Base-by-base conservation (phyloP, 2,329 filamentous ascomycete species). In the Fusarium euwallaceae region DNA sequence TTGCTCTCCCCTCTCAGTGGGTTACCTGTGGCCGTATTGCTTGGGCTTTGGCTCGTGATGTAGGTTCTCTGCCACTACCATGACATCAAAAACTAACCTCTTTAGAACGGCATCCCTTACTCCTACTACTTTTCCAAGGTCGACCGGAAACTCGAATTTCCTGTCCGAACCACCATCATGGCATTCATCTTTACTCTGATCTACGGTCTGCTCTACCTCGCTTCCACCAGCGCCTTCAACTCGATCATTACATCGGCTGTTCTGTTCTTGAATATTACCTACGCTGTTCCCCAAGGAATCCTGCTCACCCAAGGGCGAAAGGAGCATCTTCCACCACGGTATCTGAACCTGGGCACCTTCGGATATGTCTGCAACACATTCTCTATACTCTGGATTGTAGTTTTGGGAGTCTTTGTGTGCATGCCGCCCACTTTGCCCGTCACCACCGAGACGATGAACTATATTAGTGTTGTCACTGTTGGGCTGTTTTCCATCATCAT, bases 161-260 rank as follows among this genome's bases (percentile, higher is more conserved):
- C 61, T 7, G 61, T 63, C 16, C 61, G 61, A 55, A 63, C 61
- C 2, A 64, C 62, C 1, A 41, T 39, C 5, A 39, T 59, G 32
- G 55, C 55, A 6, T 59, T 59, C 16, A 14, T 59, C 11, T 70
- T 70, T 11, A 53, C 66, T 20, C 51, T 67, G 1, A 55, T 70
- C 22, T 71, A 71, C 17, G 69, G 69, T 2, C 36, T 71, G 4
- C 61, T 71, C 2, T 71, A 71, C 24, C 65, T 71, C 6, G 69
- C 65, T 17, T 71, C 69, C 0, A 71, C 61, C 8, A 71, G 61
- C 17, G 69, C 69, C 11, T 71, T 71, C 56, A 71, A 71, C 39
- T 71, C 69, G 7, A 71, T 71, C 14, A 39, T 71, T 27, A 71
- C 65, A 7, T 71, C 69, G 17, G 69, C 69, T 4, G 65, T 68